phyloP scores from a whole-genome alignment of 2,329 filamentous ascomycete genomes.

The Botrytis squamosa region DNA sequence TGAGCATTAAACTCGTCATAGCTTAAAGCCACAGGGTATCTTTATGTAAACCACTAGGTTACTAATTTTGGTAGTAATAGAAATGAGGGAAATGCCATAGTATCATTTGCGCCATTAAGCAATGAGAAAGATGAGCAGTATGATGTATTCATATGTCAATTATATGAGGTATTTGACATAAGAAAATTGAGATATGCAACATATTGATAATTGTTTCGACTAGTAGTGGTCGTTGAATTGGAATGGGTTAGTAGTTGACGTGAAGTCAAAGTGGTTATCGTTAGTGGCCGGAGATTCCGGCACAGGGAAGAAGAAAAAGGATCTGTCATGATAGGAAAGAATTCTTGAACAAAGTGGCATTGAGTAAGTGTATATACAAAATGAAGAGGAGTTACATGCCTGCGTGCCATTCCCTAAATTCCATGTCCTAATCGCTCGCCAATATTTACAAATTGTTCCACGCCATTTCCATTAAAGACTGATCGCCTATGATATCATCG shows the following conservation, averaged over 20 bases:
- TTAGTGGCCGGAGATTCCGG: background rate
- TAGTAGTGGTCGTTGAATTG: background rate
- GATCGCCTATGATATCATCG: background rate
- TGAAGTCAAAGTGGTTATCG: background rate
- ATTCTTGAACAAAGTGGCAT: background rate
- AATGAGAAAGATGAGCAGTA: no score
- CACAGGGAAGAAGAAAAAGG: background rate
- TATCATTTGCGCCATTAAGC: background rate
- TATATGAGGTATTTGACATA: background rate
- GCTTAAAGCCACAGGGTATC: background rate
- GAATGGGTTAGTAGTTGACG: slow-evolving; percentile 12
- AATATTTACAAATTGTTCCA: background rate
- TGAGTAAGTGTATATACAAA: background rate
- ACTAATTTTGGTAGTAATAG: background rate
- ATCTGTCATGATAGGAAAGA: background rate
- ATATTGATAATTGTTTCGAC: background rate
- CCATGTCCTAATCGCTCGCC: background rate
- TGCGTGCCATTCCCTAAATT: background rate
- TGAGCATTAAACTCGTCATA: background rate
- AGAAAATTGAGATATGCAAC: background rate
- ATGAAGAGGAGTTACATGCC: slow-evolving; percentile 10
- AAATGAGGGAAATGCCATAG: background rate
- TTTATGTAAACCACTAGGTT: background rate
- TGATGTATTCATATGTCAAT: background rate
- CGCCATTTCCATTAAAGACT: background rate